phyloP scores from a whole-genome alignment of 1,284 basidiomycete genomes.

The Cerioporus squamosus region DNA sequence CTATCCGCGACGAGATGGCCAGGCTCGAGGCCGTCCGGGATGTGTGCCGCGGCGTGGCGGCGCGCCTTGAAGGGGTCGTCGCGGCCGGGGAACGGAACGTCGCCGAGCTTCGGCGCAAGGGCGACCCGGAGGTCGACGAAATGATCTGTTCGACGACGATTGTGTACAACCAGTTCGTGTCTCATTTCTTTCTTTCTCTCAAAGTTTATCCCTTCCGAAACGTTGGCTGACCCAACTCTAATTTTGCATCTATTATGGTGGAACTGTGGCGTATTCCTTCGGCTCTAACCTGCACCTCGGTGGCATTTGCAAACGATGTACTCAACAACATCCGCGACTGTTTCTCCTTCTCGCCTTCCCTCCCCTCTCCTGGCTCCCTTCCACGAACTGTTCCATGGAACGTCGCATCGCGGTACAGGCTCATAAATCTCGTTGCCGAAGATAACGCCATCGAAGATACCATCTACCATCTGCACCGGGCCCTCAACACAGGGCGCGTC shows the following conservation, averaged over 20 bases:
- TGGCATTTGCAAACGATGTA: too few relatives aligned
- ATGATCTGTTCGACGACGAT: slow-evolving; percentile 94
- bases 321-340: too few relatives aligned
- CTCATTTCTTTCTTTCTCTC: too few relatives aligned
- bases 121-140: slow-evolving; percentile 89
- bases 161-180: slow-evolving; percentile 91
- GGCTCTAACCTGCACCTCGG: too few relatives aligned
- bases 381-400: not conserved
- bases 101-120: slow-evolving; percentile 69
- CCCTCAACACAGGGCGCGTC: slow-evolving; percentile 89
- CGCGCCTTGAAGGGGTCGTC: slow-evolving; percentile 68
- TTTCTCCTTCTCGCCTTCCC: not conserved
- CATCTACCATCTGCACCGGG: slow-evolving; percentile 95
- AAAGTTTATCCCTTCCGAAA: slow-evolving; percentile 9
- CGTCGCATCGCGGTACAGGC: slow-evolving; percentile 48
- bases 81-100: slow-evolving; percentile 69
- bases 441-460: slow-evolving; percentile 99
- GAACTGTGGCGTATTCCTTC: slow-evolving; percentile 3
- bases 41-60: slow-evolving; percentile 83
- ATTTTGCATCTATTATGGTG: slow-evolving; percentile 5
- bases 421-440: slow-evolving; percentile 96
- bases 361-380: not conserved
- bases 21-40: slow-evolving; percentile 94
- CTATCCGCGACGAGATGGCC: slow-evolving; percentile 94
- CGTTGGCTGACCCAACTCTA: not conserved